phyloP scores from a whole-genome alignment of 2,329 filamentous ascomycete species.

The Aaosphaeria arxii region DNA sequence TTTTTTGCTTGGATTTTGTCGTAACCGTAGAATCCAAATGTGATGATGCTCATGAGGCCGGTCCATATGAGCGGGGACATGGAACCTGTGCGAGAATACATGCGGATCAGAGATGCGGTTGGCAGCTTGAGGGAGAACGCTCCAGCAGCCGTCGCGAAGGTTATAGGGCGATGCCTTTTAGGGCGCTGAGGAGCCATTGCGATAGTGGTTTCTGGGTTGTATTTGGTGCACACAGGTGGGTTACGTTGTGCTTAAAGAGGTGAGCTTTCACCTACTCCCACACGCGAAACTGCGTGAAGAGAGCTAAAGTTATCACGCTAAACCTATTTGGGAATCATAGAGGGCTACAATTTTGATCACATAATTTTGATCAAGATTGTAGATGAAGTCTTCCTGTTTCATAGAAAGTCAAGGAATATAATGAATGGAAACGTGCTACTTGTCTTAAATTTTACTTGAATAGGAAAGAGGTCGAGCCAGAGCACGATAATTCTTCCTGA shows the following conservation, averaged over 20 bases:
- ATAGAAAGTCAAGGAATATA: too few species aligned
- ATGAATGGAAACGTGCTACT: too few species aligned
- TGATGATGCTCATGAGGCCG: constrained; percentile 14
- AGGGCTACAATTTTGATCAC: too few species aligned
- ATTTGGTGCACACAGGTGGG: neutral
- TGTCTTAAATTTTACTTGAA: too few species aligned
- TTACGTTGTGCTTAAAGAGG: neutral
- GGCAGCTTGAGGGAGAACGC: constrained; percentile 49
- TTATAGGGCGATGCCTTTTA: constrained; percentile 22
- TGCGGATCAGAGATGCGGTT: constrained; percentile 50
- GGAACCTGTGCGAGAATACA: constrained; percentile 13
- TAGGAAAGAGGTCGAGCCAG: too few species aligned
- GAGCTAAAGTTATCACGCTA: too few species aligned
- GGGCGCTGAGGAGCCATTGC: constrained; percentile 10
- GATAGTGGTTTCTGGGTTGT: neutral
- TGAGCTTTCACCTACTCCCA: too few species aligned
- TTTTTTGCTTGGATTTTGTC: constrained; percentile 35
- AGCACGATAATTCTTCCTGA: too few species aligned
- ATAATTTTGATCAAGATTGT: too few species aligned
- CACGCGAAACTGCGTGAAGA: too few species aligned
- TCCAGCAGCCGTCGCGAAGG: constrained; percentile 20
- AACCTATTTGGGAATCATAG: too few species aligned
- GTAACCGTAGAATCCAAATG: constrained; percentile 32
- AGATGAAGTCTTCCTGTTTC: too few species aligned
- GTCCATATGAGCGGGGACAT: constrained; percentile 15